Evolutionary conservation across 1,284 basidiomycete species (phyloP).

Genomic region (Sporisorium reilianum): DNA sequence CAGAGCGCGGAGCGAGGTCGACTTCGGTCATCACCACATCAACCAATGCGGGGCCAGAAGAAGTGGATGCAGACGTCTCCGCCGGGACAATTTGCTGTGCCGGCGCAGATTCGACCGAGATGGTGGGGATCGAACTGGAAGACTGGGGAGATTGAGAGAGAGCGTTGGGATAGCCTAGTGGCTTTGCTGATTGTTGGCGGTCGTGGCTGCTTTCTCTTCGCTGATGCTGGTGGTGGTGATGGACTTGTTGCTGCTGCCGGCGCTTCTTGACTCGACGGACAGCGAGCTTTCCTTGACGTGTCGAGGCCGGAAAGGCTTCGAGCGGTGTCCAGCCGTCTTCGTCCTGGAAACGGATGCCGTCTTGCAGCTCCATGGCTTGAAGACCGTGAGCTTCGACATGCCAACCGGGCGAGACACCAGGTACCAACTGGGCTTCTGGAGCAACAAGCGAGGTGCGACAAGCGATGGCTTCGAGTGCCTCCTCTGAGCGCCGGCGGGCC

Average conservation of each 20-base stretch:
- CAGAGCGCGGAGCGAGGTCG: not conserved
- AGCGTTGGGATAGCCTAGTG: not conserved
- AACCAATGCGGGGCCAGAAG: not conserved
- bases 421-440: conserved; percentile 27
- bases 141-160: not conserved
- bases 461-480: conserved; percentile 12
- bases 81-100: not conserved
- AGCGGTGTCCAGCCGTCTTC: conserved; percentile 57
- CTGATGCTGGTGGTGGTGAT: not conserved
- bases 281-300: conserved; percentile 33
- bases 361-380: conserved; percentile 53
- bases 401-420: conserved; percentile 58
- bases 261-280: conserved; percentile 33
- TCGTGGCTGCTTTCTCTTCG: not conserved
- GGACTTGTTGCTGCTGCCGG: conserved; percentile 2
- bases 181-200: not conserved
- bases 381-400: conserved; percentile 49
- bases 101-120: conserved; percentile 8
- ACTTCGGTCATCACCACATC: conserved; percentile 26
- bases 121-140: conserved; percentile 8
- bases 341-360: conserved; percentile 40
- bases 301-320: conserved; percentile 46
- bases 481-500: conserved; percentile 27
- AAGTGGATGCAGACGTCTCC: not conserved
- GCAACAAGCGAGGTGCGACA: conserved; percentile 10